Evolutionary conservation across 2,329 filamentous ascomycete genomes (phyloP), one percentile per base, ranked within the genome.

Genomic region (Fusarium musae): DNA sequence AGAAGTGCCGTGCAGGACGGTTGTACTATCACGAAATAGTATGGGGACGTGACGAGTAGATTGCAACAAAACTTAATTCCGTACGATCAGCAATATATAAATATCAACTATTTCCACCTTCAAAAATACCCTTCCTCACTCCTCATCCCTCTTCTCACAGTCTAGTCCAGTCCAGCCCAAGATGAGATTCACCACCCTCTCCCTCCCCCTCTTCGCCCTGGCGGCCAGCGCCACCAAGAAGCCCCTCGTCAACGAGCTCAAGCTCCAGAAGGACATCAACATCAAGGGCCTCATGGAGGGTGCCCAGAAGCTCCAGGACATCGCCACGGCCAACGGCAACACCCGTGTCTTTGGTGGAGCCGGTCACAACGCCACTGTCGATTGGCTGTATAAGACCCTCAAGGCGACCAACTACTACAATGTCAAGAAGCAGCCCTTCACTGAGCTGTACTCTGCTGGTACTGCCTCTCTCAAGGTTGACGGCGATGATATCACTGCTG

Each of bases 311-410:
- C 82, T 87, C 4, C 82, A 86, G 73, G 80, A 82, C 70, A 80
- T 87, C 56, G 84, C 86, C 28, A 79, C 83, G 32, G 81, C 81
- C 39, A 79, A 85, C 62, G 82, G 76, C 37, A 81, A 82, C 47
- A 85, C 83, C 75, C 84, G 85, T 36, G 83, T 80, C 54, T 85
- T 86, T 59, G 84, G 84, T 49, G 80, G 83, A 63, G 77, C 75
- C 39, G 85, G 85, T 59, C 85, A 86, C 79, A 85, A 86, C 62
- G 81, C 82, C 59, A 87, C 84, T 10, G 81, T 86, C 58, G 83
- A 85, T 77, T 87, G 79, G 72, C 77, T 86, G 63, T 82, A 82
- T 78, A 78, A 84, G 59, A 81, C 82, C 28, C 79, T 86, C 34
- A 77, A 75, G 47, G 73, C 77, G 11, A 78, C 80, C 36, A 79